Base-by-base conservation (phyloP, 75 land plant species). In the Picea glauca region DNA sequence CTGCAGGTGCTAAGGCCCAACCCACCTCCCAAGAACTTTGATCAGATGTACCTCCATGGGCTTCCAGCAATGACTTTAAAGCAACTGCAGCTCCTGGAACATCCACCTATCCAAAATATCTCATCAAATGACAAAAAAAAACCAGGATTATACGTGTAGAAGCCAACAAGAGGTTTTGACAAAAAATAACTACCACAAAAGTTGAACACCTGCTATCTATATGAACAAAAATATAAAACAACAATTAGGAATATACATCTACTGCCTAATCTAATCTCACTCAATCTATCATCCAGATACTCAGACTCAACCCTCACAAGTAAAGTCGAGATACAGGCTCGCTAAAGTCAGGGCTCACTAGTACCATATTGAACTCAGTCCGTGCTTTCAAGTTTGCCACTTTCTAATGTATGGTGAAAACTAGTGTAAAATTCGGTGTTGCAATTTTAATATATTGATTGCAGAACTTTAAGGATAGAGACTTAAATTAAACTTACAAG, bases 11-110 rank as follows among this genome's bases (percentile, higher is more conserved):
- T 75, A 96, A 81, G 18, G 92, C 87, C 97, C 97, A 96, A 72
- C 97, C 97, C 58, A 87, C 83, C 58, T 94, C 99, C 99, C 99
- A 96, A 72, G 85, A 77, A 59, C 87, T 81, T 74, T 84, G 72
- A 60, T 86, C 88, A 21, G 62, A 40, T 40, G 83, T 80, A 59
- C 88, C 88, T 61, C 85, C 87, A 77, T 89, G 90, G 76, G 86
- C 90, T 81, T 86, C 90, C 75, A 93, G 58, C 58, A 96, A 81
- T 21, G 89, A 85, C 77, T 86, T 84, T 33, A 96, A 82, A 50
- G 98, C 98, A 80, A 38, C 40, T 57, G 88, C 82, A 60, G 96
- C 88, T 84, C 60, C 59, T 30, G 93, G 87, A 11, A 93, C 84
- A 77, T 87, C 90, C 78, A 88, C 91, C 91, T 89, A 20, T 38